Evolutionary conservation across 208 protist genomes (phyloP), one percentile per base, ranked within the genome.

Genomic region (Leishmania lainsoni): DNA sequence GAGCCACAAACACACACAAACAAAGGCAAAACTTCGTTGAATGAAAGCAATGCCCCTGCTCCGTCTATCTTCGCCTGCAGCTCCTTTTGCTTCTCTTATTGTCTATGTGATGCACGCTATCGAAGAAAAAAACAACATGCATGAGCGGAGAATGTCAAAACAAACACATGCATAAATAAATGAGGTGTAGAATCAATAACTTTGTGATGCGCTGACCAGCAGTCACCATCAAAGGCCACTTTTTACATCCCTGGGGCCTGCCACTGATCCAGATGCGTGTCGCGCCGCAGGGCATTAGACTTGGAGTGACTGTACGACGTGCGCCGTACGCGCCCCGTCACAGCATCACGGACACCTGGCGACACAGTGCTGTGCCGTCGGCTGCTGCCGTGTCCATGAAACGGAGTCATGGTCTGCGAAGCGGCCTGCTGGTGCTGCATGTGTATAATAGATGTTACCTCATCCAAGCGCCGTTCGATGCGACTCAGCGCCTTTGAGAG

Each of bases 401-500:
- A 65, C 5, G 66, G 58, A 48, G 58, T 61, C 52, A 58, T 22
- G 9, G 68, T 35, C 54, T 69, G 76, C 49, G 59, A 42, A 56
- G 70, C 29, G 8, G 76, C 42, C 42, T 78, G 56, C 48, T 79
- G 73, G n/a, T 85, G 71, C 81, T 89, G 86, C 63, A 85, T 42
- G 69, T 91, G 84, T 35, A 96, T 87, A 51, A 94, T 87, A n/a
- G 90, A 91, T 6, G 91, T 93, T 10, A 95, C 85, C 76, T 95
- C 88, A 52, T 93, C 91, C 16, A 96, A 82, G 29, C 90, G 87
- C 49, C 86, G 77, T 69, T 92, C 93, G 54, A 96, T 96, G 70
- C 89, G 91, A 49, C 87, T 85, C 17, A 96, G 78, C 29, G 86
- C 87, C 63, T 89, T 90, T 16, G 84, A 86, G 22, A 93, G 65